phyloP scores from a whole-genome alignment of 2,329 filamentous ascomycete genomes.

The Diaporthe vexans region DNA sequence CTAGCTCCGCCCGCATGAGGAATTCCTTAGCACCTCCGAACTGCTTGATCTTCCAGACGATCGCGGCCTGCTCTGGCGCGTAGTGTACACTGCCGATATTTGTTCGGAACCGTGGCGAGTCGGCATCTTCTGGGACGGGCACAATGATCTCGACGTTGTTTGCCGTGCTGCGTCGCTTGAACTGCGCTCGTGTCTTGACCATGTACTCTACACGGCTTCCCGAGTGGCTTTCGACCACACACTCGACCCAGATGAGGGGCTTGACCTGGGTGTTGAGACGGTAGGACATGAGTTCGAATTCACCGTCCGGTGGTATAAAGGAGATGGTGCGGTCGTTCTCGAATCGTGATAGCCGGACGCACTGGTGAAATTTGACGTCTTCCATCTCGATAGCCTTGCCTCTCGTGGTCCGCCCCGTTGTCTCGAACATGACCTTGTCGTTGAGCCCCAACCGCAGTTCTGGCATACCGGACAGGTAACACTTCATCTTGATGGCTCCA shows the following conservation, averaged over 20 bases:
- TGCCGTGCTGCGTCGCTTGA: slow-evolving; percentile 96
- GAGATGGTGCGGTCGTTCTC: slow-evolving; percentile 99
- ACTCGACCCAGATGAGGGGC: slow-evolving; percentile 98
- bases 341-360: slow-evolving; percentile 93
- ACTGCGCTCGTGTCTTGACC: slow-evolving; percentile 97
- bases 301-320: slow-evolving; percentile 97
- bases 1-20: slow-evolving; percentile 96
- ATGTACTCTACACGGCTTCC: slow-evolving; percentile 98
- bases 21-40: slow-evolving; percentile 99
- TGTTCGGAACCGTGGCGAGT: slow-evolving; percentile 94
- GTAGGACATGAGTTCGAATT: slow-evolving; percentile 99
- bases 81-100: slow-evolving; percentile 99
- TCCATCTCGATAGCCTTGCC: slow-evolving; percentile 99
- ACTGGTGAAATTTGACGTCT: slow-evolving; percentile 99
- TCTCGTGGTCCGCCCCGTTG: slow-evolving; percentile 90
- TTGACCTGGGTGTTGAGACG: slow-evolving; percentile 99
- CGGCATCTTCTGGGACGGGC: slow-evolving; percentile 96
- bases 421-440: slow-evolving; percentile 99
- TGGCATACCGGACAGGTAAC: slow-evolving; percentile 98
- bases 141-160: slow-evolving; percentile 99
- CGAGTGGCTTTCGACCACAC: slow-evolving; percentile 95
- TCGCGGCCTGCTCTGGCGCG: slow-evolving; percentile 95
- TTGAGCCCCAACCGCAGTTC: slow-evolving; percentile 94
- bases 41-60: slow-evolving; percentile 99
- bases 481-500: slow-evolving; percentile 99